phyloP scores from a whole-genome alignment of 495 filamentous ascomycete species.

The Neurospora hispaniola region DNA sequence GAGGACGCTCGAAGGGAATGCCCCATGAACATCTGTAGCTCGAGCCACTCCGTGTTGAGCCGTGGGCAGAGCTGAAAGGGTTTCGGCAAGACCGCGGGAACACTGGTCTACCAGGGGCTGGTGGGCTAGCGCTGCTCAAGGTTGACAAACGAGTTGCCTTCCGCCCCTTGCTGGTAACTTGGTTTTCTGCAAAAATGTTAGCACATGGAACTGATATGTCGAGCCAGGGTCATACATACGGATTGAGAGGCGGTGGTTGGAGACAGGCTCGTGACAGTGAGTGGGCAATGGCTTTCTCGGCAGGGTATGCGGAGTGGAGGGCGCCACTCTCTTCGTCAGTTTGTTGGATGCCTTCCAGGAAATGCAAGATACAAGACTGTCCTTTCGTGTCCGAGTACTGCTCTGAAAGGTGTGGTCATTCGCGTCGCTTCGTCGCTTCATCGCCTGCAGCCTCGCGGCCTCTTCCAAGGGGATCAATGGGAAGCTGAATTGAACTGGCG shows the following conservation, averaged over 20 bases:
- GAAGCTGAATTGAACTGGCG: constrained; percentile 15
- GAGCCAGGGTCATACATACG: not conserved
- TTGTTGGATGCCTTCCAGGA: not conserved
- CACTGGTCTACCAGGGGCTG: not conserved
- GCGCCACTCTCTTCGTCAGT: constrained; percentile 10
- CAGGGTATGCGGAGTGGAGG: constrained; percentile 6
- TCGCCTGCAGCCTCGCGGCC: constrained; percentile 14
- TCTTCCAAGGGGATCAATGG: constrained; percentile 17
- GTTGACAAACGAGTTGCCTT: not conserved
- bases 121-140: constrained; percentile 3
- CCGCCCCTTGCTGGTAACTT: not conserved
- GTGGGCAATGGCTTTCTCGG: constrained; percentile 9
- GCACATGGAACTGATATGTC: not conserved
- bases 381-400: constrained; percentile 9
- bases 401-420: constrained; percentile 13
- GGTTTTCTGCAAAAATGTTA: not conserved
- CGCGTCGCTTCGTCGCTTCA: constrained; percentile 9
- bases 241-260: not conserved
- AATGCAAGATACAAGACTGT: constrained; percentile 11
- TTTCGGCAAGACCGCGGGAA: constrained; percentile 10
- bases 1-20: not conserved
- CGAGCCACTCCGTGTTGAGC: constrained; percentile 2
- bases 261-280: constrained; percentile 4
- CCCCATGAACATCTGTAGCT: not conserved
- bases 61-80: constrained; percentile 7